These are phyloP conservation scores for Podaxis pistillaris DNA, from an alignment of 768 basidiomycete genomes.

Conservation along the genomic window DNA sequence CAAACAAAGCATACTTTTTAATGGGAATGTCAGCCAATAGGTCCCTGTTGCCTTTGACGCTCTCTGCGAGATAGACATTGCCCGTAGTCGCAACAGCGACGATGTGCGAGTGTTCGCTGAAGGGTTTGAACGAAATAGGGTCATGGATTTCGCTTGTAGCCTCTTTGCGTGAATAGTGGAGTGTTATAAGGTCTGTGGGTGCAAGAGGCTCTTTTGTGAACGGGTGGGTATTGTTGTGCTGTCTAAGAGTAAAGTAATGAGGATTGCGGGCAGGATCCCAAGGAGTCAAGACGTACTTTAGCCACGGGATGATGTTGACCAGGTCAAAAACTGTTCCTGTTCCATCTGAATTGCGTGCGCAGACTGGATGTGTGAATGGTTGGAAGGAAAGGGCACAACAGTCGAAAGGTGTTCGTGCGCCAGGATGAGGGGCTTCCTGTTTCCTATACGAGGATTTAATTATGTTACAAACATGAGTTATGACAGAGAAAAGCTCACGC, in stretches of 20 bases:
- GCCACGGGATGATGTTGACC: slow-evolving; percentile 91
- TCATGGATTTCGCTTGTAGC: slow-evolving; percentile 88
- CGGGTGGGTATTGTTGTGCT: slow-evolving; percentile 79
- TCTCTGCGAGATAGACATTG: slow-evolving; percentile 92
- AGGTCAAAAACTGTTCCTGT: slow-evolving; percentile 84
- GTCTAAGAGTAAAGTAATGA: slow-evolving; percentile 40
- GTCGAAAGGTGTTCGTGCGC: slow-evolving; percentile 76
- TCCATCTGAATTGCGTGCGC: slow-evolving; percentile 78
- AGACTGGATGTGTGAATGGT: slow-evolving; percentile 86
- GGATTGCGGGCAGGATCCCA: not conserved
- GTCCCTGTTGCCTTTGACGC: slow-evolving; percentile 82
- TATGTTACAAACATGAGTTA: slow-evolving; percentile 7
- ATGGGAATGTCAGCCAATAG: slow-evolving; percentile 83
- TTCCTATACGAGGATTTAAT: slow-evolving; percentile 43
- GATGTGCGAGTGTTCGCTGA: slow-evolving; percentile 95
- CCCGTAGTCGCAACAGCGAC: slow-evolving; percentile 87
- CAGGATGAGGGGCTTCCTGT: slow-evolving; percentile 63
- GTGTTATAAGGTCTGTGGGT: slow-evolving; percentile 73
- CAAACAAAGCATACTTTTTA: slow-evolving; percentile 59
- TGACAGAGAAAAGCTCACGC: slow-evolving; percentile 42
- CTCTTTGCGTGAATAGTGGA: slow-evolving; percentile 80
- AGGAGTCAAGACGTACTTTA: slow-evolving; percentile 60
- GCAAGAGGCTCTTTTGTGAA: slow-evolving; percentile 70
- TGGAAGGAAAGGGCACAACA: slow-evolving; percentile 92
- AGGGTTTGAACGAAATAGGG: slow-evolving; percentile 96